phyloP scores from a whole-genome alignment of 1,284 basidiomycete species.

The Ustilago xerochloae region DNA sequence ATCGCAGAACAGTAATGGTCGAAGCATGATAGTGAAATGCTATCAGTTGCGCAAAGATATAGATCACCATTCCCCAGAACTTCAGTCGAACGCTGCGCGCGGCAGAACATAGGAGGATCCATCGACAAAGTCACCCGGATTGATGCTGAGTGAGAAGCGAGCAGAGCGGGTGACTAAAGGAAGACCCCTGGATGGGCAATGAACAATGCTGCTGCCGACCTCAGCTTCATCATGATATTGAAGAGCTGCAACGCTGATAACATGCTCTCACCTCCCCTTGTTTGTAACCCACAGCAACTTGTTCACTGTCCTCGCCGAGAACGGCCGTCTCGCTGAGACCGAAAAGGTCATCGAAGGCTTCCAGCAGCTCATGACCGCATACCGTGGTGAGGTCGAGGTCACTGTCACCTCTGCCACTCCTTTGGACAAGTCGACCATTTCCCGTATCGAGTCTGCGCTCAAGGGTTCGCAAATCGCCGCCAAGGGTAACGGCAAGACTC shows the following conservation, averaged over 20 bases:
- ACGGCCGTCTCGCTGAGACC: slow-evolving; percentile 87
- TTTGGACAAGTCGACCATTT: slow-evolving; percentile 62
- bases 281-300: slow-evolving; percentile 74
- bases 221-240: not conserved
- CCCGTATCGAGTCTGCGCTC: slow-evolving; percentile 65
- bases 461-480: slow-evolving; percentile 63
- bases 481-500: slow-evolving; percentile 59
- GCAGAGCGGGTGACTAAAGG: too few relatives aligned
- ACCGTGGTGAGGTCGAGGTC: slow-evolving; percentile 94
- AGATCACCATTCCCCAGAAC: too few relatives aligned
- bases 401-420: slow-evolving; percentile 78
- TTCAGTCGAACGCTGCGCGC: too few relatives aligned
- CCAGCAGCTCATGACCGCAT: slow-evolving; percentile 85
- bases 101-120: too few relatives aligned
- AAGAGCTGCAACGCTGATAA: not conserved
- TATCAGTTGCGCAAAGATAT: too few relatives aligned
- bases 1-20: too few relatives aligned
- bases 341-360: slow-evolving; percentile 90
- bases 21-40: too few relatives aligned
- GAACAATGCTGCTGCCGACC: not conserved
- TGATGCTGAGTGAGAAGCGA: too few relatives aligned
- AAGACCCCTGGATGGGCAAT: too few relatives aligned
- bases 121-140: too few relatives aligned
- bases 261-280: not conserved
- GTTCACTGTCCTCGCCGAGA: slow-evolving; percentile 88